A percentile compares a stretch with the other conserved stretches of the same genome.
Evolutionary conservation across 2,329 filamentous ascomycete species (phyloP).

Genomic region (Colletotrichum godetiae): DNA sequence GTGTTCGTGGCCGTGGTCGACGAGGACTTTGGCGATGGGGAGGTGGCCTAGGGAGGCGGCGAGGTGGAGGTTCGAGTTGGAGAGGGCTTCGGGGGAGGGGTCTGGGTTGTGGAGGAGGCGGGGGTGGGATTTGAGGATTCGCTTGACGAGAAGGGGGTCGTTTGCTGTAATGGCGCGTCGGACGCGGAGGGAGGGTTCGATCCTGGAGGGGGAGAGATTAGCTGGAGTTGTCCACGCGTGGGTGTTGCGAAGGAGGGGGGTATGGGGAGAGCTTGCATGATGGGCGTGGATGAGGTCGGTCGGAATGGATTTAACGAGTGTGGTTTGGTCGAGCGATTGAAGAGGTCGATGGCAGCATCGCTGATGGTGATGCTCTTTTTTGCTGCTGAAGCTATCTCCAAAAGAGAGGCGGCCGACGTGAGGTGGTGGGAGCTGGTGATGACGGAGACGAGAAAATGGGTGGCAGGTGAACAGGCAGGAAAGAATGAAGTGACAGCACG

Average conservation of each 20-base stretch:
- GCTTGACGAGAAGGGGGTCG: conserved; percentile 77
- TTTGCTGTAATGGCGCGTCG: conserved; percentile 84
- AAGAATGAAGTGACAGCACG: too few species aligned
- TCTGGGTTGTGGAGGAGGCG: conserved; percentile 83
- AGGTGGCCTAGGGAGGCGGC: conserved; percentile 79
- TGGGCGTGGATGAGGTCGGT: too few species aligned
- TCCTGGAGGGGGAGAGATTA: conserved; percentile 61
- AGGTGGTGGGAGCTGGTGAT: not conserved
- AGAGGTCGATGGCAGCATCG: not conserved
- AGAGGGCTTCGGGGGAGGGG: conserved; percentile 72
- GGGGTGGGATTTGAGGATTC: conserved; percentile 81
- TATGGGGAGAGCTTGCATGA: not conserved
- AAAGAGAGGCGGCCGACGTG: not conserved
- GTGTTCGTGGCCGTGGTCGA: conserved; percentile 81
- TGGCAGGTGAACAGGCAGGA: not conserved
- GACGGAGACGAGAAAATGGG: not conserved
- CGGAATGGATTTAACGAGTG: not conserved
- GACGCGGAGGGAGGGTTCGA: conserved; percentile 80
- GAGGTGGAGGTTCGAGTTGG: conserved; percentile 87
- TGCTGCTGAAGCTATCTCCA: too few species aligned
- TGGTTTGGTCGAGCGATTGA: not conserved
- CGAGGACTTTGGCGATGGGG: conserved; percentile 75
- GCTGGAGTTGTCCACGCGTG: not conserved
- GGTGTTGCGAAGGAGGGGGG: not conserved
- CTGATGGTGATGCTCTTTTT: not conserved